phyloP scores from a whole-genome alignment of 2,329 filamentous ascomycete species.

The Neoascochyta sp. region DNA sequence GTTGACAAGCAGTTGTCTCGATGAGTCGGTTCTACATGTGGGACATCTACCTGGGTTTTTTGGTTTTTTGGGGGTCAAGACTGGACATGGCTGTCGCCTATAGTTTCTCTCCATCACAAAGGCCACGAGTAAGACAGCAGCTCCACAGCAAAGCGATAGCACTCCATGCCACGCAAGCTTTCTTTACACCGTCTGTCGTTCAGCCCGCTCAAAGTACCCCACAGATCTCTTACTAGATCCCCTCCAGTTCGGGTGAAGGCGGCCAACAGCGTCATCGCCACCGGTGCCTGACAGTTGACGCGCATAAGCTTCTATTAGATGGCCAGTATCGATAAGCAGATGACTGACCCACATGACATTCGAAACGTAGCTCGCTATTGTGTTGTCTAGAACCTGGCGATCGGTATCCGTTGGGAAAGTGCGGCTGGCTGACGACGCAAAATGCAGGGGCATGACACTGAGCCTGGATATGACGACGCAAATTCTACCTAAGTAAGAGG shows the following conservation, averaged over 20 bases:
- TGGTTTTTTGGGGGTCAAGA: too few relatives aligned
- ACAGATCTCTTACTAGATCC: constrained; percentile 1
- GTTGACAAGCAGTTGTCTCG: too few relatives aligned
- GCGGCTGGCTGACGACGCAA: too few relatives aligned
- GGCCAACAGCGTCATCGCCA: constrained; percentile 6
- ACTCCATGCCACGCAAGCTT: too few relatives aligned
- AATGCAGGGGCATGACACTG: too few relatives aligned
- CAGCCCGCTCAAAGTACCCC: constrained; percentile 1
- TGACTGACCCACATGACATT: constrained; percentile 4
- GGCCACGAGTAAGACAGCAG: constrained; percentile 4
- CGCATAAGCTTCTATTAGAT: constrained; percentile 3
- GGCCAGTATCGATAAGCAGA: constrained; percentile 8
- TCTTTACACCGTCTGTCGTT: constrained; percentile 2
- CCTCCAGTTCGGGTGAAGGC: constrained; percentile 5
- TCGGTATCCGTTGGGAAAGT: constrained; percentile 5
- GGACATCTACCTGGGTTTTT: too few relatives aligned
- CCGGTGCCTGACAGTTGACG: constrained; percentile 1
- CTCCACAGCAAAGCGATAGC: too few relatives aligned
- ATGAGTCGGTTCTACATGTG: too few relatives aligned
- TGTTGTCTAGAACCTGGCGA: constrained; percentile 9
- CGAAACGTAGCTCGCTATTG: constrained; percentile 6
- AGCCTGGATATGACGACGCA: too few relatives aligned
- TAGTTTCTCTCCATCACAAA: neutral
- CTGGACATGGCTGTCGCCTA: constrained; percentile 2
- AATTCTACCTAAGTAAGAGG: too few relatives aligned